Evolutionary conservation across 345 rosid species (phyloP).

Genomic region (Conringia planisiliqua): DNA sequence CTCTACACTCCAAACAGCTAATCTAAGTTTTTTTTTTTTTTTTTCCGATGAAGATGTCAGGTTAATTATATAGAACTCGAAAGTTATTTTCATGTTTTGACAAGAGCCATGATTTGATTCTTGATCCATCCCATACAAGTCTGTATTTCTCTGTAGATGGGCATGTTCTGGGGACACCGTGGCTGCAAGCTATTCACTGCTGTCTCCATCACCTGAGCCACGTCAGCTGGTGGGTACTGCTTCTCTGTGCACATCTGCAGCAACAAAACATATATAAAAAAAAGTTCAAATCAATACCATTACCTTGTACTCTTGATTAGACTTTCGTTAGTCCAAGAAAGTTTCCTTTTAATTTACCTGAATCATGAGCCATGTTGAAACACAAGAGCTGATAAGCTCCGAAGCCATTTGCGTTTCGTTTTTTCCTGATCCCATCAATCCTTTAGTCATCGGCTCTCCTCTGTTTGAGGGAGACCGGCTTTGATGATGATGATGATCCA

Average conservation of each 20-base stretch:
- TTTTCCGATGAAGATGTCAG: background rate
- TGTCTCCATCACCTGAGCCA: constrained; percentile 83
- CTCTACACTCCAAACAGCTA: background rate
- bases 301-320: background rate
- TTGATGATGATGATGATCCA: constrained; percentile 10
- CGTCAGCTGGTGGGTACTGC: constrained; percentile 76
- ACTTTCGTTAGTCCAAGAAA: background rate
- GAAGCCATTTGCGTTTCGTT: constrained; percentile 48
- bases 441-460: constrained; percentile 31
- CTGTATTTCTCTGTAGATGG: constrained; percentile 76
- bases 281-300: background rate
- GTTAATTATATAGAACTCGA: background rate
- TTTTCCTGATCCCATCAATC: constrained; percentile 32
- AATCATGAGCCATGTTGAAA: constrained; percentile 75
- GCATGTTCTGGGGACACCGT: constrained; percentile 68
- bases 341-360: constrained; percentile 47
- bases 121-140: constrained; percentile 90
- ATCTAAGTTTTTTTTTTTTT: background rate
- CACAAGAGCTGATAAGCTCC: constrained; percentile 80
- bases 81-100: constrained; percentile 42
- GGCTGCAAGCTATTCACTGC: constrained; percentile 83
- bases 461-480: constrained; percentile 10
- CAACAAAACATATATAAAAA: background rate
- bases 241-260: constrained; percentile 65
- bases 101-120: constrained; percentile 78